Percentiles rank a stretch among this genome's conserved stretches.
phyloP scores from a whole-genome alignment of 1,139 yeast genomes.

The Geotrichum klebahnii region DNA sequence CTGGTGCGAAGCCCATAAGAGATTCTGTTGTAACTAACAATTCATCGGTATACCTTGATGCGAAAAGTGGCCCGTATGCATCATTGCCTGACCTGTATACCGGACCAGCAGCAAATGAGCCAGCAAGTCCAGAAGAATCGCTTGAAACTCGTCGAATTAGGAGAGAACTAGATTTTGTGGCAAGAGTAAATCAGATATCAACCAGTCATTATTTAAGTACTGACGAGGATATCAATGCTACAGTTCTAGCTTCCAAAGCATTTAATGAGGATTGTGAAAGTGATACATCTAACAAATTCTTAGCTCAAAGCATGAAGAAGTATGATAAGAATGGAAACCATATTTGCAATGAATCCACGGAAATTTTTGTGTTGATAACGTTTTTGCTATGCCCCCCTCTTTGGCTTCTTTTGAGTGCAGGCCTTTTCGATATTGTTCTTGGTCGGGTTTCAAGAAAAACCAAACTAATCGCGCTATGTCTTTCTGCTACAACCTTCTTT shows the following conservation, averaged over 20 bases:
- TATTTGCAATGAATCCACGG: slow-evolving; percentile 5
- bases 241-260: not conserved
- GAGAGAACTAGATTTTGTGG: not conserved
- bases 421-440: slow-evolving; percentile 14
- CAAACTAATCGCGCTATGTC: slow-evolving; percentile 12
- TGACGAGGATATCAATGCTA: slow-evolving; percentile 1
- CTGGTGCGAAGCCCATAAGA: not conserved
- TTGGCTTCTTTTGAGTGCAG: slow-evolving; percentile 22
- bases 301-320: not conserved
- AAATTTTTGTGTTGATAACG: slow-evolving; percentile 10
- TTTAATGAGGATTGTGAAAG: not conserved
- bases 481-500: slow-evolving; percentile 13
- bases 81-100: too few species aligned
- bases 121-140: not conserved
- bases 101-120: too few species aligned
- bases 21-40: not conserved
- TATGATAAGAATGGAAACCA: not conserved
- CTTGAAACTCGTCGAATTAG: not conserved
- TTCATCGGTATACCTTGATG: too few species aligned
- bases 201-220: not conserved
- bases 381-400: slow-evolving; percentile 21
- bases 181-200: not conserved
- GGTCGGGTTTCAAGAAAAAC: slow-evolving; percentile 17
- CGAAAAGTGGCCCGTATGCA: too few species aligned
- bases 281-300: not conserved